These are phyloP conservation scores for Aurinia saxatilis DNA, from an alignment of 345 rosid genomes.

Conservation along the genomic window DNA sequence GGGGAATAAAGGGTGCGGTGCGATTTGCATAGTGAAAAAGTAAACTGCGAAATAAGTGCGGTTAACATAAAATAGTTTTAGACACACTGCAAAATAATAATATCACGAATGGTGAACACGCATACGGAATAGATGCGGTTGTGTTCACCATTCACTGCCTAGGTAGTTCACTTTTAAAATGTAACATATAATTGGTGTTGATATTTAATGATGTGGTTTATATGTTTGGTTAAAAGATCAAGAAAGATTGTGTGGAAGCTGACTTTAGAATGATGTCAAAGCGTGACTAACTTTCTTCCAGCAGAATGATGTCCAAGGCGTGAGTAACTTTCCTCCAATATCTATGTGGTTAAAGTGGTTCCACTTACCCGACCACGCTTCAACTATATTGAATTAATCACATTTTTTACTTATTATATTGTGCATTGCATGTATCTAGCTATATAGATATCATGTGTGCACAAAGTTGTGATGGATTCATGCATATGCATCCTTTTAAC, in stretches of 20 bases:
- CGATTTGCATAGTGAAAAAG: too few species aligned
- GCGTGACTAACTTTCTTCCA: slow-evolving; percentile 19
- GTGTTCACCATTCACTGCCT: neutral
- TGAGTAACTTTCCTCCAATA: slow-evolving; percentile 12
- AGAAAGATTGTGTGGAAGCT: slow-evolving; percentile 22
- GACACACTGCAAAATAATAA: too few species aligned
- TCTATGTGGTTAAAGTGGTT: slow-evolving; percentile 22
- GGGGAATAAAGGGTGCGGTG: too few species aligned
- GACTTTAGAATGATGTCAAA: slow-evolving; percentile 31
- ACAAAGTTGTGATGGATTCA: neutral
- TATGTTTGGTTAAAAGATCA: slow-evolving; percentile 17
- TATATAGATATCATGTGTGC: neutral
- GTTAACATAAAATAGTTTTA: too few species aligned
- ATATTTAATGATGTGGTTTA: neutral
- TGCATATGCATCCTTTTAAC: too few species aligned
- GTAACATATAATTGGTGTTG: neutral
- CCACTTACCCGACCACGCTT: slow-evolving; percentile 25
- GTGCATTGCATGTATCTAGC: slow-evolving; percentile 13
- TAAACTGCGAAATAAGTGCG: too few species aligned
- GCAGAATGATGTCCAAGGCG: slow-evolving; percentile 12
- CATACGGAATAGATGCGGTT: too few species aligned
- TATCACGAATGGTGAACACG: too few species aligned
- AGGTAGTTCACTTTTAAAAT: neutral
- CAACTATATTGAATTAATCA: too few species aligned
- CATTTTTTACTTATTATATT: neutral